Conservation (phyloP, 1,284 basidiomycete species). For the Sporisorium reilianum region DNA sequence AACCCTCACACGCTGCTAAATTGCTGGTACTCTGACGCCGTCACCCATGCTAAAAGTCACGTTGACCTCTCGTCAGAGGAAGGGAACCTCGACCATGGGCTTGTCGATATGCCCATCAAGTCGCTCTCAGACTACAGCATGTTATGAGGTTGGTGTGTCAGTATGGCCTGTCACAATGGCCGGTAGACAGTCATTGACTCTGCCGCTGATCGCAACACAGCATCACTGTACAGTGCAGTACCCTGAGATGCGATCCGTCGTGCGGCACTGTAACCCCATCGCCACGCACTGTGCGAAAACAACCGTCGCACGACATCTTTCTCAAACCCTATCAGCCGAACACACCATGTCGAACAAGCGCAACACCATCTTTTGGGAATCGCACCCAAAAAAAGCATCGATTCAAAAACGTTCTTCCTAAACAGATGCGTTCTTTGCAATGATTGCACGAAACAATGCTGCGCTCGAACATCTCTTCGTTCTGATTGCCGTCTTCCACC, state of each 20-base stretch:
- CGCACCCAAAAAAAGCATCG: too few relatives aligned
- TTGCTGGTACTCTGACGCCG: too few relatives aligned
- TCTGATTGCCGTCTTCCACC: constrained; percentile 20
- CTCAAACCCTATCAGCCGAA: not conserved
- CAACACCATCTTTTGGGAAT: not conserved
- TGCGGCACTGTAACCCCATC: not conserved
- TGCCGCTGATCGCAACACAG: not conserved
- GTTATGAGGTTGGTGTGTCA: too few relatives aligned
- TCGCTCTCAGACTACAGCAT: too few relatives aligned
- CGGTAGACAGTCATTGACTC: too few relatives aligned
- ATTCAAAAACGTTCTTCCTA: constrained; percentile 5
- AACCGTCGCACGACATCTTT: not conserved
- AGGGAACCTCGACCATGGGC: too few relatives aligned
- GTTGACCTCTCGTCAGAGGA: too few relatives aligned
- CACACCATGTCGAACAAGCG: not conserved
- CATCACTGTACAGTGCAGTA: too few relatives aligned
- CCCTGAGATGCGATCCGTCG: not conserved
- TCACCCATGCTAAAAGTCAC: too few relatives aligned
- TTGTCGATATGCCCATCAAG: too few relatives aligned
- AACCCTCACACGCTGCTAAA: too few relatives aligned
- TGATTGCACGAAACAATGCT: constrained; percentile 40
- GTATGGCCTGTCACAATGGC: too few relatives aligned
- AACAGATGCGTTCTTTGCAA: constrained; percentile 33
- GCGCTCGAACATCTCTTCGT: constrained; percentile 40
- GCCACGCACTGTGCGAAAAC: not conserved